A percentile compares a stretch with the other conserved stretches of the same genome.
Conservation (phyloP, 2,329 filamentous ascomycete species). For the Aaosphaeria pasadenensis region DNA sequence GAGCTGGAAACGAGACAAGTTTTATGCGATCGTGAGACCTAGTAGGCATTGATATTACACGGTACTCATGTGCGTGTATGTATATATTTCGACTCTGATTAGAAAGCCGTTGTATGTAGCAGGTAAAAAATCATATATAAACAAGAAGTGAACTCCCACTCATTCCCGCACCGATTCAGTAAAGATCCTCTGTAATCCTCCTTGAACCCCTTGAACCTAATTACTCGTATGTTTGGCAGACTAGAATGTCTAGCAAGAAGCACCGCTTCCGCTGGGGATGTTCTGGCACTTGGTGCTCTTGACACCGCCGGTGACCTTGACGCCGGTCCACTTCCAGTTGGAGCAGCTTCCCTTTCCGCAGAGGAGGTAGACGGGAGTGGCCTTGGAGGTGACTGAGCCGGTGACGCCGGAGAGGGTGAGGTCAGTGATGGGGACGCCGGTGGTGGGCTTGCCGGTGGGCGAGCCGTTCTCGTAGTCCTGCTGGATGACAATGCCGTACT, state of each 20-base stretch:
- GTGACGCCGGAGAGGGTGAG: conserved; percentile 42
- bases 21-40: too few species aligned
- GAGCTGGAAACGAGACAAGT: too few species aligned
- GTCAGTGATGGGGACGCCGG: conserved; percentile 46
- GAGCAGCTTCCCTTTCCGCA: conserved; percentile 54
- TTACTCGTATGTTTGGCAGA: too few species aligned
- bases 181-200: too few species aligned
- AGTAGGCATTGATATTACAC: too few species aligned
- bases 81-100: too few species aligned
- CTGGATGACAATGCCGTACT: conserved; percentile 53
- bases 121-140: too few species aligned
- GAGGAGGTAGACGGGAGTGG: conserved; percentile 50
- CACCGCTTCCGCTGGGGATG: conserved; percentile 23
- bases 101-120: too few species aligned
- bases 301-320: conserved; percentile 39
- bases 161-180: too few species aligned
- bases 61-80: too few species aligned
- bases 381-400: conserved; percentile 34
- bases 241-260: conserved; percentile 22
- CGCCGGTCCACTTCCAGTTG: conserved; percentile 54
- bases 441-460: conserved; percentile 45
- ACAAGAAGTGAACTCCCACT: too few species aligned
- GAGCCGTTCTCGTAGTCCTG: conserved; percentile 52
- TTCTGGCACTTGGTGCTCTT: conserved; percentile 29
- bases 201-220: too few species aligned